A percentile compares a stretch with the other conserved stretches of the same genome.
These are phyloP conservation scores for Lodderomyces jiufengensis DNA, from an alignment of 1,139 yeast genomes.

Conservation along the genomic window DNA sequence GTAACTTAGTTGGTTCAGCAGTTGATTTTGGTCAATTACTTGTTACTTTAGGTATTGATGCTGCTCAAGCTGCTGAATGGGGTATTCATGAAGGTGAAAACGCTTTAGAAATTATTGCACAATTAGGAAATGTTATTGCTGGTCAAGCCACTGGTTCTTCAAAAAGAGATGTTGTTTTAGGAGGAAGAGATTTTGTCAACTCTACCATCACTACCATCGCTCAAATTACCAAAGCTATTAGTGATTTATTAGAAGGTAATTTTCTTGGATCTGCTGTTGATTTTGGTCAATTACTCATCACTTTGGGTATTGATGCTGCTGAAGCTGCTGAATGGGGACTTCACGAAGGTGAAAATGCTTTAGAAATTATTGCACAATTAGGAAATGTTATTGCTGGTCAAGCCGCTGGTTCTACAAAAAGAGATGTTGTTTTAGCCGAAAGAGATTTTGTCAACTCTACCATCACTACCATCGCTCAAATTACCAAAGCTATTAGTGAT, in stretches of 20 bases:
- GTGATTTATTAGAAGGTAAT: background rate
- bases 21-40: slow-evolving; percentile 1
- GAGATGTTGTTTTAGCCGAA: too few relatives aligned
- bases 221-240: too few relatives aligned
- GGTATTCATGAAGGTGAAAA: background rate
- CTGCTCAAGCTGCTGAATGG: background rate
- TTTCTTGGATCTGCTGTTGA: background rate
- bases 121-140: background rate
- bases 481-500: background rate
- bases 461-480: too few relatives aligned
- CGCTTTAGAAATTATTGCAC: background rate
- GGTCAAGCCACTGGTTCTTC: background rate
- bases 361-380: background rate
- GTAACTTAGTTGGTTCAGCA: background rate
- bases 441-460: too few relatives aligned
- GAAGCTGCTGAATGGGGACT: background rate
- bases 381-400: background rate
- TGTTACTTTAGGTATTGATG: background rate
- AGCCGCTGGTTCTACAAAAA: too few relatives aligned
- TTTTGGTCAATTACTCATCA: background rate
- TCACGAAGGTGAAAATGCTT: background rate
- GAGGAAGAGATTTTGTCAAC: too few relatives aligned
- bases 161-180: too few relatives aligned
- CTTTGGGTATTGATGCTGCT: slow-evolving; percentile 1
- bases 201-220: too few relatives aligned